phyloP scores from a whole-genome alignment of 306 rosid species.

The Argentina anserina region DNA sequence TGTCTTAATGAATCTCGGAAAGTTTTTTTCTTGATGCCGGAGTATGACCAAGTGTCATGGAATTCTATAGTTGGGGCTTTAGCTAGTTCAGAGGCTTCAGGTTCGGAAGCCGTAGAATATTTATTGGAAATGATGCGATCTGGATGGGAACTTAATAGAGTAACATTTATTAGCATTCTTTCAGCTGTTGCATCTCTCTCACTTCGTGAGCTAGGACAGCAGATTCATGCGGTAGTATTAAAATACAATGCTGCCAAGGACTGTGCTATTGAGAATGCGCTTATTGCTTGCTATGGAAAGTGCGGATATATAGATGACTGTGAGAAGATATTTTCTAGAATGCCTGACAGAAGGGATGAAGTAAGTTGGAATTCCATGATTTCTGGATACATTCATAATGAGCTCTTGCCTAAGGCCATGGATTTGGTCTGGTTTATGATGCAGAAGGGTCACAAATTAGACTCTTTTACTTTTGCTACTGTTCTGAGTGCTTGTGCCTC shows the following conservation, averaged over 20 bases:
- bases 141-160: constrained; percentile 67
- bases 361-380: constrained; percentile 94
- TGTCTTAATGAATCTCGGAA: constrained; percentile 49
- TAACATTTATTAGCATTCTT: constrained; percentile 69
- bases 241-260: constrained; percentile 50
- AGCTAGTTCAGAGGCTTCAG: constrained; percentile 51
- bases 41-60: constrained; percentile 81
- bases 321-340: constrained; percentile 64
- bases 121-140: constrained; percentile 70
- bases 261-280: constrained; percentile 68
- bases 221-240: constrained; percentile 62
- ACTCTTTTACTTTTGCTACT: constrained; percentile 81
- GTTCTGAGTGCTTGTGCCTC: constrained; percentile 97
- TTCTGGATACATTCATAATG: constrained; percentile 79
- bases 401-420: constrained; percentile 66
- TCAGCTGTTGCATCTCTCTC: constrained; percentile 69
- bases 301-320: constrained; percentile 58
- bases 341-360: constrained; percentile 73
- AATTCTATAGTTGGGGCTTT: constrained; percentile 77
- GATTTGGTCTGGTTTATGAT: constrained; percentile 82
- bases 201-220: constrained; percentile 46
- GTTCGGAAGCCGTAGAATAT: constrained; percentile 50
- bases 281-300: constrained; percentile 81
- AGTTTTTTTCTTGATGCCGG: constrained; percentile 68
- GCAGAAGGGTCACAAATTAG: constrained; percentile 77